Base-by-base conservation (phyloP, 2,329 filamentous ascomycete genomes). In the Colletotrichum sp. region DNA sequence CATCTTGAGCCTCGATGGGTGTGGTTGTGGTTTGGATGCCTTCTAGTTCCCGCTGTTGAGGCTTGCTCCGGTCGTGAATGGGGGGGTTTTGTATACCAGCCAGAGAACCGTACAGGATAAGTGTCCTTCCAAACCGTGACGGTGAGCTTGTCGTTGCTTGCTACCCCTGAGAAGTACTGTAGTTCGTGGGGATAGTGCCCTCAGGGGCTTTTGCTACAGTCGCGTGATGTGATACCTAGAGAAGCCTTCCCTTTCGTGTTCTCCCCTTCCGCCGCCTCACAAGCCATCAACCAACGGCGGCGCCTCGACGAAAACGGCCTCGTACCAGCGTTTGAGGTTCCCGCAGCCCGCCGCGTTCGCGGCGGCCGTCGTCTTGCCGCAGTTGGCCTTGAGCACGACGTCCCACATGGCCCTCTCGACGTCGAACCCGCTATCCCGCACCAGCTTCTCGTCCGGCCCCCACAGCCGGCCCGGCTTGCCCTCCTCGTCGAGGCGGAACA, bases 331-430 rank as follows among this genome's bases (percentile, higher is more conserved):
- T 66, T 52, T 57, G 32, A 87, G 85, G 64, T 87, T 86, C 32
- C 76, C 75, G 61, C 82, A 81, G 69, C 81, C 79, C 39, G 64
- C 63, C 13, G 44, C 44, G 44, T 74, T 61, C n/a, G 79, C 76
- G 8, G 71, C 76, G n/a, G 44, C 44, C 44, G 44, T 52, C 44
- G 12, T 52, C 52, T 73, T 59, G n/a, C 78, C 64, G 72, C 84
- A 85, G 70, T 79, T 80, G 6, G 80, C 78, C 55, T 77, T 66
- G 34, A 82, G 79, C n/a, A 83, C 78, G 55, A 82, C 80, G 68
- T 81, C 75, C 81, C 84, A 85, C 79, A 85, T 77, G 32, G 77
- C 72, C 73, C 80, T 80, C 79, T 85, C 84, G 22, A 84, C 80
- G 59, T 85, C 83, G 61, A 80, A 82, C 8, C 83, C 84, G 19